These are phyloP conservation scores for Plantago major DNA, from an alignment of 257 asterid genomes.

Conservation along the genomic window DNA sequence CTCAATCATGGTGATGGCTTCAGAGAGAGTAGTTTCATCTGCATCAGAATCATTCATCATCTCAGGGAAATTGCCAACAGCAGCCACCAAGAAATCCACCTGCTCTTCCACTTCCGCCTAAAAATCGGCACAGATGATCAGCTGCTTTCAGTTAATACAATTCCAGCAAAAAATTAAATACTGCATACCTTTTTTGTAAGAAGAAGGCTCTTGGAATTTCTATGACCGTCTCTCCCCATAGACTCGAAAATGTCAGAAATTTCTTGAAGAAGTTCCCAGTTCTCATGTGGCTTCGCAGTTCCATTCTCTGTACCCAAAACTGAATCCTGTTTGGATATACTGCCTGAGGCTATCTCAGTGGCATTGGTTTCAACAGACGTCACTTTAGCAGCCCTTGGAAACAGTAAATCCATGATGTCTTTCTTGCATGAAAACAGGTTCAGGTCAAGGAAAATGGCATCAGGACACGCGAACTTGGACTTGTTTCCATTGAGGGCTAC, in stretches of 20 bases:
- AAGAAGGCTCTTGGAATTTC: background rate
- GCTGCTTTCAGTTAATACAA: background rate
- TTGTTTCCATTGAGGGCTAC: constrained; percentile 19
- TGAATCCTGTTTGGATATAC: background rate
- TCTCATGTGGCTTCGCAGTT: constrained; percentile 13
- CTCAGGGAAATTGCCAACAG: constrained; percentile 4
- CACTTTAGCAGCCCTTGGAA: constrained; percentile 22
- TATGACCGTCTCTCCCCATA: background rate
- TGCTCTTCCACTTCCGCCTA: constrained; percentile 29
- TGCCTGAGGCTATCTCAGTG: background rate
- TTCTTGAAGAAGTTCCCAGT: constrained; percentile 29
- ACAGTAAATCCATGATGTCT: constrained; percentile 31
- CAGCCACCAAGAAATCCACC: constrained; percentile 12
- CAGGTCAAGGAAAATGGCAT: constrained; percentile 35
- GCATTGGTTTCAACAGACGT: background rate
- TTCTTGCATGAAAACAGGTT: constrained; percentile 16
- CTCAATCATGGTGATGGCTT: constrained; percentile 11
- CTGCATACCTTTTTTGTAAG: constrained; percentile 33
- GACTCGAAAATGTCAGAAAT: constrained; percentile 15
- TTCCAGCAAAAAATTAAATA: background rate
- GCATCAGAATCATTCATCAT: constrained; percentile 17
- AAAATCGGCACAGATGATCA: background rate
- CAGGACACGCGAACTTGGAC: constrained; percentile 17
- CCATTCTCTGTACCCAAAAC: constrained; percentile 12
- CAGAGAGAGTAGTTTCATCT: constrained; percentile 3